phyloP scores from a whole-genome alignment of 257 asterid species.

The Nemophila menziesii region DNA sequence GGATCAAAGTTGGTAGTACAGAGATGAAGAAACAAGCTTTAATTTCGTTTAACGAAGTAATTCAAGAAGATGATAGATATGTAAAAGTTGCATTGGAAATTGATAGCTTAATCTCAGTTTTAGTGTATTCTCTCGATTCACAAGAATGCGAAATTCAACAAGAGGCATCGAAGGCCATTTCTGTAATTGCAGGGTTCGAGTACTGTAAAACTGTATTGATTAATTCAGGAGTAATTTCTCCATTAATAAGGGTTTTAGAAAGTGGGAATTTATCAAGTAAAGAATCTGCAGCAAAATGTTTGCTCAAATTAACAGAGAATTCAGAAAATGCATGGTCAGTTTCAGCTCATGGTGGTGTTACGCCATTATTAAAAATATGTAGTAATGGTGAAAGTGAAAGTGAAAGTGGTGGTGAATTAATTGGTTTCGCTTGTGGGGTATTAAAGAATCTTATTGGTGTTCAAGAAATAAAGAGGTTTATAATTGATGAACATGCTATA shows the following conservation, averaged over 20 bases:
- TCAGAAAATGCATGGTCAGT: conserved; percentile 93
- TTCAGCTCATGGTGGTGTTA: conserved; percentile 95
- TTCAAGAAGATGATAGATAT: conserved; percentile 55
- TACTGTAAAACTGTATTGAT: conserved; percentile 26
- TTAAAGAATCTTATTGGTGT: conserved; percentile 73
- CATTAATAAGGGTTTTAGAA: conserved; percentile 59
- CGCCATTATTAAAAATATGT: conserved; percentile 66
- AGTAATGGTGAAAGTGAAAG: conserved; percentile 8
- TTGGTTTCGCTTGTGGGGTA: conserved; percentile 57
- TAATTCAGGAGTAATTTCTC: conserved; percentile 47
- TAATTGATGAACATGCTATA: conserved; percentile 81
- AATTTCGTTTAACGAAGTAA: conserved; percentile 38
- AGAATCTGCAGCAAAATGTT: conserved; percentile 57
- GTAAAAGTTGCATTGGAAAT: conserved; percentile 43
- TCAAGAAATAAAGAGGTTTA: conserved; percentile 77
- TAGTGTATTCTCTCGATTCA: conserved; percentile 59
- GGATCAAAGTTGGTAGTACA: conserved; percentile 53
- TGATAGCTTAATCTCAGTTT: conserved; percentile 30
- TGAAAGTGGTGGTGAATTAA: conserved; percentile 28
- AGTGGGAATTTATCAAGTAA: conserved; percentile 40
- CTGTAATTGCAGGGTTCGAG: conserved; percentile 39
- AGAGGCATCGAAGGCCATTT: conserved; percentile 47
- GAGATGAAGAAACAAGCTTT: conserved; percentile 80
- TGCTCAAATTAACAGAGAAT: conserved; percentile 70
- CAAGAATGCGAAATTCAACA: conserved; percentile 45